A percentile compares a stretch with the other conserved stretches of the same genome.
Evolutionary conservation across 371 early-diverging fungal genomes (phyloP).

Genomic region (Basidiobolus meristosporus): DNA sequence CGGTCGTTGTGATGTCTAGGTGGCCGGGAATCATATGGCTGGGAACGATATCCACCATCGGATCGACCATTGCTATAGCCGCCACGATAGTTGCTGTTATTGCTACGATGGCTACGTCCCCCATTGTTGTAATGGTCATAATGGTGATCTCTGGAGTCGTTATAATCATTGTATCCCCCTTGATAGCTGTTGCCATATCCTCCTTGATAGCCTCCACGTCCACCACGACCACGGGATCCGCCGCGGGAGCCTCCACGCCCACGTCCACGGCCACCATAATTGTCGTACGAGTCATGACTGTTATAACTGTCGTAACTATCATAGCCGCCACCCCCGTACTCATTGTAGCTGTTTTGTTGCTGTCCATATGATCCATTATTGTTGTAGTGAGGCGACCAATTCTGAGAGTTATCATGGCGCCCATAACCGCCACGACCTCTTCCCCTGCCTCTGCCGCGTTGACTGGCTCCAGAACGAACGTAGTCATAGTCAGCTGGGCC

Average conservation of each 20-base stretch:
- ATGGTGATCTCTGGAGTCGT: conserved; percentile 4
- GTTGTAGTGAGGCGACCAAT: no score
- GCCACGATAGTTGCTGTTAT: conserved; percentile 1
- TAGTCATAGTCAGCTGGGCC: conserved; percentile 25
- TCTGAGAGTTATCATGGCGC: no score
- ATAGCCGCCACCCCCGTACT: conserved; percentile 5
- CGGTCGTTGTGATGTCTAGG: no score
- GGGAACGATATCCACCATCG: no score
- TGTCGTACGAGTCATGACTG: conserved; percentile 2
- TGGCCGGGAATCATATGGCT: no score
- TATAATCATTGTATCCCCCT: neutral
- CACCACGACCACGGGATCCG: conserved; percentile 10
- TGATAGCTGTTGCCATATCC: conserved; percentile 8
- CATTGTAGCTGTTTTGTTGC: no score
- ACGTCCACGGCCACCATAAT: conserved; percentile 9
- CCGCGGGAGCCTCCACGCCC: conserved; percentile 4
- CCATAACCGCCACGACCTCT: no score
- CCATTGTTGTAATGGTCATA: conserved; percentile 4
- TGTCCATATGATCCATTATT: no score
- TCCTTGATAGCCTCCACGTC: conserved; percentile 9
- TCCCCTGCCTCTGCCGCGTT: conserved; percentile 8
- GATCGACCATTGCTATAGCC: conserved; percentile 2
- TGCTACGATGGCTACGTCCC: conserved; percentile 2
- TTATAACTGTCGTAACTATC: neutral
- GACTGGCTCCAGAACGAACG: conserved; percentile 17